phyloP scores from a whole-genome alignment of 441 rosid genomes.

The Kokia cookei region DNA sequence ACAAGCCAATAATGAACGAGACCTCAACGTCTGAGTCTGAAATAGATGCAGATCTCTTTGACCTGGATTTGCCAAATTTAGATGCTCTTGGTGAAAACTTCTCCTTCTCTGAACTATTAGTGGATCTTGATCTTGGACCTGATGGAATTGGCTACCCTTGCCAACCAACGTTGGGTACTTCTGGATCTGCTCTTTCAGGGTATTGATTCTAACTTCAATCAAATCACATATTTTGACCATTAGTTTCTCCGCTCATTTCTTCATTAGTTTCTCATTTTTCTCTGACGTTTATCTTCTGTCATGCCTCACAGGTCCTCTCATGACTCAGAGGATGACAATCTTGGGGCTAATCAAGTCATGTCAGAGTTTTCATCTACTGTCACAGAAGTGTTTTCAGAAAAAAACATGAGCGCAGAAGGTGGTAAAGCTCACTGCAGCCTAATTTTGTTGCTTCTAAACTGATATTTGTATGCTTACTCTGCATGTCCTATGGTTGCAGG shows the following conservation, averaged over 20 bases:
- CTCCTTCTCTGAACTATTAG: slow-evolving; percentile 63
- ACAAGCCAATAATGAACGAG: slow-evolving; percentile 25
- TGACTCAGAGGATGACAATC: slow-evolving; percentile 40
- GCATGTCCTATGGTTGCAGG: slow-evolving; percentile 29
- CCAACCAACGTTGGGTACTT: slow-evolving; percentile 26
- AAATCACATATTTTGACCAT: neutral
- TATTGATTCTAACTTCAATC: slow-evolving; percentile 22
- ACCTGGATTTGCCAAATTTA: slow-evolving; percentile 60
- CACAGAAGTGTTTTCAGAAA: slow-evolving; percentile 39
- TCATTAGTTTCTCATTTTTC: neutral
- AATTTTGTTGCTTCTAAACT: neutral
- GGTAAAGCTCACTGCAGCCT: neutral
- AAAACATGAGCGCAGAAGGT: slow-evolving; percentile 42
- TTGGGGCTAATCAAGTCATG: slow-evolving; percentile 30
- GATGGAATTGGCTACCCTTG: slow-evolving; percentile 35
- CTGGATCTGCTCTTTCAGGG: slow-evolving; percentile 45
- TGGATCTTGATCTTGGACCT: slow-evolving; percentile 61
- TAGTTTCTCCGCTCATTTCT: neutral
- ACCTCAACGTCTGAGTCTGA: slow-evolving; percentile 55
- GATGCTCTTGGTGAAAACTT: slow-evolving; percentile 60
- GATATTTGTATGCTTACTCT: neutral
- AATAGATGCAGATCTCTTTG: slow-evolving; percentile 47
- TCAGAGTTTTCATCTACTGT: slow-evolving; percentile 50
- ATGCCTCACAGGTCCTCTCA: slow-evolving; percentile 39
- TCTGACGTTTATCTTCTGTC: neutral